Base-by-base conservation (phyloP, 169 alveolate genomes). In the Cryptosporidium sp. region DNA sequence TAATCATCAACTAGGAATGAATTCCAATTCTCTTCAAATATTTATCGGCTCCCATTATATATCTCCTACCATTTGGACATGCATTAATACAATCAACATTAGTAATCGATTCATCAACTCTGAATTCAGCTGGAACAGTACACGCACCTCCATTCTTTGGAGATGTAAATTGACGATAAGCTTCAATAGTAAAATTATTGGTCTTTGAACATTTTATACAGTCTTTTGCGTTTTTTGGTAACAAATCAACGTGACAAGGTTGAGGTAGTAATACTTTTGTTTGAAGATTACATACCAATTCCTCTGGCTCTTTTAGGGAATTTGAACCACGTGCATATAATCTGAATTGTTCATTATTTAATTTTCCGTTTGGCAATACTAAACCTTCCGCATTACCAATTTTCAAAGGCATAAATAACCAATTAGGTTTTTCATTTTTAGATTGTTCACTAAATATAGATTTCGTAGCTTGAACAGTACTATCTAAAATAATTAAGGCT, bases 301-400 rank as follows among this genome's bases (percentile, higher is more conserved):
- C 89, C 62, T 80, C 89, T 61, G 89, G 89, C 68, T 80, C 89
- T 41, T 80, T 80, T 29, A 80, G 68, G 12, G 89, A 80, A 29
- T 80, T 80, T 23, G 89, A 80, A 39, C 89, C 89, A 5, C 89
- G 73, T 62, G 89, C 51, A 65, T 62, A 65, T 14, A 80, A 45
- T 59, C 59, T 80, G 33, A 80, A 80, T 45, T 80, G 89, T 12
- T 80, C 89, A 18, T 62, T 80, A 80, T 80, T 80, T 65, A 65
- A 21, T 39, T 29, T 80, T 37, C 89, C 89, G 70, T 80, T 31
- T 61, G 89, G 67, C 43, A 62, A 48, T 43, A 80, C 73, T 12
- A 80, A 58, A 3, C 89, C 89, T 65, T 80, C 80, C 2, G 89
- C 89, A 21, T 43, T 80, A n/a, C 67, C 80, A n/a, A 80, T 80